Evolutionary conservation across 2,329 filamentous ascomycete species (phyloP).

Genomic region (Teratosphaeria destructans): DNA sequence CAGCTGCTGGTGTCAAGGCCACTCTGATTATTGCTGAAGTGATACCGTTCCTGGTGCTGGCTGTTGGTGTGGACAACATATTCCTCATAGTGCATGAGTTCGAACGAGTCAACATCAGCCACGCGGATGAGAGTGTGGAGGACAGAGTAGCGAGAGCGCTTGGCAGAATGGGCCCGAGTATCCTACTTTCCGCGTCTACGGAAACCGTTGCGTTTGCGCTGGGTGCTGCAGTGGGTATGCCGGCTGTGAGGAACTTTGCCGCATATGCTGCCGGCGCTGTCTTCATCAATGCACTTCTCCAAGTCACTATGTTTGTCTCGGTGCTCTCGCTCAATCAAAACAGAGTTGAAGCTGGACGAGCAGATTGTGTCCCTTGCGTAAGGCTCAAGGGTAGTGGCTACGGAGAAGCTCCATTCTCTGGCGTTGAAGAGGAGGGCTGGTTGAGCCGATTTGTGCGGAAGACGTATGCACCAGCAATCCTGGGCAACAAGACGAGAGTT

Average conservation of each 20-base stretch:
- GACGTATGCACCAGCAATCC: constrained; percentile 69
- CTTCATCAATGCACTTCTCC: constrained; percentile 90
- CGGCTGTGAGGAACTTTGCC: constrained; percentile 93
- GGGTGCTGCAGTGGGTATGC: constrained; percentile 92
- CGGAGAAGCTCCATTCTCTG: constrained; percentile 50
- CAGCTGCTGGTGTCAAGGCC: constrained; percentile 81
- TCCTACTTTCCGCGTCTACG: constrained; percentile 85
- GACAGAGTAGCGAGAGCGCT: constrained; percentile 76
- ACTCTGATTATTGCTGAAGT: constrained; percentile 97
- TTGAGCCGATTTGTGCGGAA: constrained; percentile 86
- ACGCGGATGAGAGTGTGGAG: constrained; percentile 80
- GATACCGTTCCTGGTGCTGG: constrained; percentile 92
- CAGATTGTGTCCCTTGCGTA: constrained; percentile 86
- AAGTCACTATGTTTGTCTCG: constrained; percentile 94
- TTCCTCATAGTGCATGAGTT: constrained; percentile 98
- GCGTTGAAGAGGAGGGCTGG: constrained; percentile 70
- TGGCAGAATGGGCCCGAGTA: constrained; percentile 95
- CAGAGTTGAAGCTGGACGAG: constrained; percentile 76
- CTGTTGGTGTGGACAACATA: constrained; percentile 97
- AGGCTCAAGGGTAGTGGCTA: constrained; percentile 63
- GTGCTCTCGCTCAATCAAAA: constrained; percentile 84
- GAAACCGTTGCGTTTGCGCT: constrained; percentile 91
- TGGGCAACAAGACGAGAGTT: constrained; percentile 71
- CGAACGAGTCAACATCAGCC: constrained; percentile 83
- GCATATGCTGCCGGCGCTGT: constrained; percentile 93